Evolutionary conservation across 179 eudicot species (phyloP), one percentile per base, ranked within the genome.

Genomic region (Dionaea muscipula): DNA sequence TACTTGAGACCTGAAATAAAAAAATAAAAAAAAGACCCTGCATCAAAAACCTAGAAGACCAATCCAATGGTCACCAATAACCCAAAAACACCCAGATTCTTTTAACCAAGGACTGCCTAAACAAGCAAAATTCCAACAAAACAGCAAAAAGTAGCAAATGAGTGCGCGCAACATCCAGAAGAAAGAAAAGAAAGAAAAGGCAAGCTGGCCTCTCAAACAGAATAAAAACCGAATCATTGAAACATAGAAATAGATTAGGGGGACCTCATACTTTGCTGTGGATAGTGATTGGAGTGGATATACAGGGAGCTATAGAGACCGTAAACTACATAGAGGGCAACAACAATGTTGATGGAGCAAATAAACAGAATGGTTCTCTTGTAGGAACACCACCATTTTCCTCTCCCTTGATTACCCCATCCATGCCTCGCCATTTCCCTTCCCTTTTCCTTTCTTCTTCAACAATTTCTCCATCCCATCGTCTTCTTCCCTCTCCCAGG

Each of bases 271-370:
- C 86, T 78, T 17, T 55, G 66, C 19, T 62, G 75, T 8, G 82
- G 51, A 61, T 69, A 57, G 26, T 58, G 39, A 26, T 60, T 59
- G 17, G 90, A 61, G 71, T 86, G 78, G 39, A 70, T 65, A 68
- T 76, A 86, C 28, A 84, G 66, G 47, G 88, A 86, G 54, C 64
- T 76, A 58, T 81, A 90, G 38, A 90, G 73, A 39, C 75, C 75
- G 57, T 69, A 84, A 51, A 90, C 74, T 68, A 82, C 80, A 68
- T 73, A 86, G 49, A 90, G 75, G 57, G 81, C 95, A 56, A 84
- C 69, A 47, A 67, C 75, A 66, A 84, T 72, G 64, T 91, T 91
- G 64, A 91, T 70, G 26, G 80, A 78, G 68, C 98, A 91, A 61
- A 87, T 68, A 44, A 81, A 45, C 12, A 87, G 56, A 20, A 94